Percentiles rank a stretch among this genome's conserved stretches.
phyloP scores from a whole-genome alignment of 2,329 filamentous ascomycete genomes.

The Aspergillus sp. region DNA sequence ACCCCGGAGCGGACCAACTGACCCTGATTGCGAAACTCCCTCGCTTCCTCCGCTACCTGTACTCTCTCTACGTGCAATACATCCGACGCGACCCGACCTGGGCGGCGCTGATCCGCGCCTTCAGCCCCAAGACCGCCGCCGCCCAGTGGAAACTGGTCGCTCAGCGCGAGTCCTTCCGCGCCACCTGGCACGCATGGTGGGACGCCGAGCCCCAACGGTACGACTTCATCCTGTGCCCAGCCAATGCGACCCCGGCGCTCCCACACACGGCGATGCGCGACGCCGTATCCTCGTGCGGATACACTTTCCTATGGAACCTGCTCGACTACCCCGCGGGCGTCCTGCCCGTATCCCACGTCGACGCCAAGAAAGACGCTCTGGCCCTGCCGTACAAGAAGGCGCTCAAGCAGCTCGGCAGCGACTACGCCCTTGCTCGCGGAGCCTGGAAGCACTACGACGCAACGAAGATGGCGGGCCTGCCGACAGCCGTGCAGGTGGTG shows the following conservation, averaged over 20 bases:
- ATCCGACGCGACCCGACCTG: constrained; percentile 72
- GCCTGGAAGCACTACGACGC: constrained; percentile 87
- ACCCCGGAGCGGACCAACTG: constrained; percentile 74
- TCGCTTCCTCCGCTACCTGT: constrained; percentile 73
- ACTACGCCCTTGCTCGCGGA: constrained; percentile 78
- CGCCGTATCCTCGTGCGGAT: constrained; percentile 82
- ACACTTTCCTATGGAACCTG: constrained; percentile 92
- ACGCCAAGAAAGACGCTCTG: constrained; percentile 67
- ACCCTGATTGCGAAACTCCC: constrained; percentile 71
- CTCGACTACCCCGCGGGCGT: constrained; percentile 85
- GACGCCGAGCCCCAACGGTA: constrained; percentile 64
- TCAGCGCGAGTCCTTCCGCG: constrained; percentile 74
- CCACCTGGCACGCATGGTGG: constrained; percentile 84
- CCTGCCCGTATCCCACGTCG: constrained; percentile 81
- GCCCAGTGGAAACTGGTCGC: constrained; percentile 82
- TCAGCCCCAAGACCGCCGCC: constrained; percentile 69
- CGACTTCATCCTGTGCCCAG: constrained; percentile 80
- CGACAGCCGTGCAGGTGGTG: constrained; percentile 81
- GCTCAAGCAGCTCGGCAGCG: constrained; percentile 39
- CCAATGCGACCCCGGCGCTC: constrained; percentile 85
- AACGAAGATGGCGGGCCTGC: constrained; percentile 78
- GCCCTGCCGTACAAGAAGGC: constrained; percentile 46
- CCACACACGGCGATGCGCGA: constrained; percentile 85
- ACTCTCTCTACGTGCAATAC: constrained; percentile 88
- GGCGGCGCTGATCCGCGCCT: constrained; percentile 73